These are phyloP conservation scores for Podila clonocystis DNA, from an alignment of 192 early-diverging fungal species.

Conservation along the genomic window DNA sequence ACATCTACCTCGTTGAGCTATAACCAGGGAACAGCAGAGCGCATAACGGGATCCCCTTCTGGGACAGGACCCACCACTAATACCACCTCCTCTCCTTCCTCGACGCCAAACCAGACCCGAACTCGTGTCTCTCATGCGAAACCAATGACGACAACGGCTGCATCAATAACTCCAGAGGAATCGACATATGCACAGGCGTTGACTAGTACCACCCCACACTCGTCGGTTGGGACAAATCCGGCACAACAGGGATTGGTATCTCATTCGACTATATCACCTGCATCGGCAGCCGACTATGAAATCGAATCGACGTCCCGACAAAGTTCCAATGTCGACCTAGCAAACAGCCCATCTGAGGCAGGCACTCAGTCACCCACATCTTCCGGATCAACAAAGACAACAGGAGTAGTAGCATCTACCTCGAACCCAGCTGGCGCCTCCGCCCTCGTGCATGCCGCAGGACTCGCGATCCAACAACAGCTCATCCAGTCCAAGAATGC, in stretches of 20 bases:
- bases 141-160: neutral
- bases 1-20: neutral
- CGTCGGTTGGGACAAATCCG: neutral
- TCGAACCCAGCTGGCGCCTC: neutral
- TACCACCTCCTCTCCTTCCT: neutral
- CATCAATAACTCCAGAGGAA: neutral
- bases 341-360: neutral
- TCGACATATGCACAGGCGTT: neutral
- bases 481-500: constrained; percentile 24
- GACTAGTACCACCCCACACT: neutral
- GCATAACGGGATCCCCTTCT: neutral
- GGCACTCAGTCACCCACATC: neutral
- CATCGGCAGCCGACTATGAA: neutral
- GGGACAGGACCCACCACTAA: neutral
- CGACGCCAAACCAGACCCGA: neutral
- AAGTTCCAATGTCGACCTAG: neutral
- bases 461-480: neutral
- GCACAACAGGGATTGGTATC: neutral
- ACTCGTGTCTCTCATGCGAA: neutral
- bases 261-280: neutral
- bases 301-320: neutral
- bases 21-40: neutral
- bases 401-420: neutral
- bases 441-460: neutral
- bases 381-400: neutral